phyloP scores from a whole-genome alignment of 352 stramenopile species.

The Phytopythium chamaehyphon region DNA sequence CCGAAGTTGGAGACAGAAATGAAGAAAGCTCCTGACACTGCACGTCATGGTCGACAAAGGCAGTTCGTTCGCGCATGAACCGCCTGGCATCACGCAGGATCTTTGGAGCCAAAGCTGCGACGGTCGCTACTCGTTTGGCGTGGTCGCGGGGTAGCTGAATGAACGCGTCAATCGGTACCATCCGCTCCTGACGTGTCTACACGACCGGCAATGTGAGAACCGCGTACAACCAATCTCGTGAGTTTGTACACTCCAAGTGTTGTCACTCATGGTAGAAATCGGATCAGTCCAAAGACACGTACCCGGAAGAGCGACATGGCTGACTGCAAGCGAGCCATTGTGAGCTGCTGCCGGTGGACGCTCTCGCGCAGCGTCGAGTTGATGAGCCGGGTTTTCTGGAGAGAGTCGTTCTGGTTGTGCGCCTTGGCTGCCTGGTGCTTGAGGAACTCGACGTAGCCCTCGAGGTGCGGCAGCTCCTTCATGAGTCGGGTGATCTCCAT shows the following conservation, averaged over 20 bases:
- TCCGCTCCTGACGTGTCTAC: conserved; percentile 18
- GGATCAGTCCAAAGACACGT: neutral
- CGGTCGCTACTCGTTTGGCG: conserved; percentile 9
- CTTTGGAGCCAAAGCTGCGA: conserved; percentile 6
- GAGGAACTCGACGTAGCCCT: conserved; percentile 28
- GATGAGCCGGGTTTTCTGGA: conserved; percentile 25
- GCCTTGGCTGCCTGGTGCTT: conserved; percentile 26
- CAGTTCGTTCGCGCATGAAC: conserved; percentile 22
- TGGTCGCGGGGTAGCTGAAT: conserved; percentile 16
- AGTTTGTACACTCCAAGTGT: too few relatives aligned
- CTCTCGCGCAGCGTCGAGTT: conserved; percentile 21
- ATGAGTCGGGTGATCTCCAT: conserved; percentile 23
- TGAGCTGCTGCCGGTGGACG: conserved; percentile 18
- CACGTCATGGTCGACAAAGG: conserved; percentile 17
- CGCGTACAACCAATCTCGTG: neutral
- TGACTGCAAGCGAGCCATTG: conserved; percentile 18
- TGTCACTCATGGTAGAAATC: neutral
- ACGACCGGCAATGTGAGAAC: neutral
- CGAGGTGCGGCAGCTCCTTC: conserved; percentile 20
- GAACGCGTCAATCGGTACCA: conserved; percentile 23
- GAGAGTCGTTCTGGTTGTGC: conserved; percentile 27
- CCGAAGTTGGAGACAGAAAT: too few relatives aligned
- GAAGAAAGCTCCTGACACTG: conserved; percentile 10
- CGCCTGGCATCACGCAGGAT: conserved; percentile 19
- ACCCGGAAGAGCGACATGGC: conserved; percentile 19